Conservation (phyloP, 2,329 filamentous ascomycete species). For the Emydomyces testavorans region DNA sequence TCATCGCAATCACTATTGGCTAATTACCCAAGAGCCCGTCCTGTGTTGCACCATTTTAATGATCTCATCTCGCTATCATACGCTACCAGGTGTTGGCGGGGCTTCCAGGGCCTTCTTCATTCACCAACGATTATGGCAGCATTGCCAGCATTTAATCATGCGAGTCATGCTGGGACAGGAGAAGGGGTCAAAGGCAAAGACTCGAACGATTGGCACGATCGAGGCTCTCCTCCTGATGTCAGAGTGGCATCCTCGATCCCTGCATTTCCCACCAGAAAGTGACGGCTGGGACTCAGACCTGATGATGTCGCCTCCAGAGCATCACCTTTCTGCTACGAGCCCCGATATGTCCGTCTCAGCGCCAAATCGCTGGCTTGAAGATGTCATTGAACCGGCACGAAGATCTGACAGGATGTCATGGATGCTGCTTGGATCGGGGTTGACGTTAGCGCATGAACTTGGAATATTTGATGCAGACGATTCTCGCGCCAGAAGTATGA, state of each 20-base stretch:
- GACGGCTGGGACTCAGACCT: constrained; percentile 47
- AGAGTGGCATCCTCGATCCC: constrained; percentile 45
- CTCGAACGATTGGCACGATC: constrained; percentile 42
- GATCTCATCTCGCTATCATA: constrained; percentile 44
- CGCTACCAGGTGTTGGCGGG: constrained; percentile 34
- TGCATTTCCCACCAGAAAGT: constrained; percentile 43
- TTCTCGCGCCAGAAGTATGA: constrained; percentile 20
- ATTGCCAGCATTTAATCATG: constrained; percentile 44
- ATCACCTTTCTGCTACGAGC: constrained; percentile 17
- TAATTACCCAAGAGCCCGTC: constrained; percentile 43
- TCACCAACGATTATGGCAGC: constrained; percentile 44
- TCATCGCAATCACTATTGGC: constrained; percentile 38
- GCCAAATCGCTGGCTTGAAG: constrained; percentile 40
- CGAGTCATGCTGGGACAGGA: constrained; percentile 45
- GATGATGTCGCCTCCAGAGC: constrained; percentile 26
- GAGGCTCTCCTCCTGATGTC: constrained; percentile 44
- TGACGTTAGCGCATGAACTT: constrained; percentile 44
- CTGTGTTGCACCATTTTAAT: constrained; percentile 44
- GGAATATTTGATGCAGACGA: constrained; percentile 38
- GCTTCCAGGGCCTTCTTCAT: constrained; percentile 43
- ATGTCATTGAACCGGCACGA: constrained; percentile 44
- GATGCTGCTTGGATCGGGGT: constrained; percentile 46
- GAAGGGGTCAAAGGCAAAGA: constrained; percentile 40
- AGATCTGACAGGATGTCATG: constrained; percentile 48
- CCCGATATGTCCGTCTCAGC: constrained; percentile 21